These are phyloP conservation scores for Lentinus brumalis DNA, from an alignment of 768 basidiomycete species.

Conservation along the genomic window DNA sequence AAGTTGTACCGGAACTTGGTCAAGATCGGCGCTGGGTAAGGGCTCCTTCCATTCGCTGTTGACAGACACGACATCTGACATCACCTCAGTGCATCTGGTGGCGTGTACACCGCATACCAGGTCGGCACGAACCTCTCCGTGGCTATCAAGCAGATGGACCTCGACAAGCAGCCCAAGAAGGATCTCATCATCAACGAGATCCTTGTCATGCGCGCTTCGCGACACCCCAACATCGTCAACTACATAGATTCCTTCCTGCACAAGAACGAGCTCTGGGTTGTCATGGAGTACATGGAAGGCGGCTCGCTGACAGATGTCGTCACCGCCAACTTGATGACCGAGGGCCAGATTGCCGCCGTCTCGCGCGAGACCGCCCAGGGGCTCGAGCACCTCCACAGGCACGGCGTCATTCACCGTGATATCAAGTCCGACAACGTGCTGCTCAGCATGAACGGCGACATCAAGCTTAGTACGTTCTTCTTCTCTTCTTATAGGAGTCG, in stretches of 20 bases:
- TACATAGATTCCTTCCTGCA: slow-evolving; percentile 98
- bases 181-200: slow-evolving; percentile 99
- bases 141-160: slow-evolving; percentile 99
- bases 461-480: slow-evolving; percentile 86
- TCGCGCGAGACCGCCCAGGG: slow-evolving; percentile 92
- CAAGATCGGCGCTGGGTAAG: slow-evolving; percentile 98
- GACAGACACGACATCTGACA: slow-evolving; percentile 10
- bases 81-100: slow-evolving; percentile 80
- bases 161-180: slow-evolving; percentile 99
- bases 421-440: slow-evolving; percentile 99
- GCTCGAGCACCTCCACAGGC: slow-evolving; percentile 89
- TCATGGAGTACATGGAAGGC: slow-evolving; percentile 99
- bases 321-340: slow-evolving; percentile 94
- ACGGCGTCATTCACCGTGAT: slow-evolving; percentile 97
- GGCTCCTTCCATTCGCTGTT: slow-evolving; percentile 16
- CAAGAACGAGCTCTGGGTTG: slow-evolving; percentile 98
- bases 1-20: slow-evolving; percentile 87
- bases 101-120: slow-evolving; percentile 98
- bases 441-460: slow-evolving; percentile 89
- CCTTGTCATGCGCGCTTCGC: slow-evolving; percentile 94
- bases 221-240: slow-evolving; percentile 99
- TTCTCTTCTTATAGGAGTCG: not conserved
- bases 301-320: slow-evolving; percentile 94
- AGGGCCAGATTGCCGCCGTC: slow-evolving; percentile 98
- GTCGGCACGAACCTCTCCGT: slow-evolving; percentile 92